Base-by-base conservation (phyloP, 208 protist species). In the Leishmania lainsoni region DNA sequence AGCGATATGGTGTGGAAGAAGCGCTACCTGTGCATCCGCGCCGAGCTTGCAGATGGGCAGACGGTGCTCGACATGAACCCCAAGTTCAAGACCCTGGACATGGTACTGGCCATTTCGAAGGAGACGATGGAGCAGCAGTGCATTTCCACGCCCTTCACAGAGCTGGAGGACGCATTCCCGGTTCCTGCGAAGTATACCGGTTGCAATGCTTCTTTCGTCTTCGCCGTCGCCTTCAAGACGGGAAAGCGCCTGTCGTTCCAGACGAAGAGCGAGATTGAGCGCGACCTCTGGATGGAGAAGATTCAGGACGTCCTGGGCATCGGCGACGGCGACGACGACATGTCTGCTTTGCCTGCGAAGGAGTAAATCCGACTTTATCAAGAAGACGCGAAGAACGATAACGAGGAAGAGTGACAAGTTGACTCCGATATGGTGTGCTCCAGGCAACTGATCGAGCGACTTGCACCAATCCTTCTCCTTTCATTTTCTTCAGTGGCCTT, bases 261-360 rank as follows among this genome's bases (percentile, higher is more conserved):
- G 76, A 90, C 90, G 0, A 88, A 89, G 73, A 90, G 86, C 65
- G 86, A 92, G 68, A 80, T 84, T 39, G 90, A 95, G 76, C 88
- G 92, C 42, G 88, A 91, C 79, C 78, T 80, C 48, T 96, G 92
- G 92, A 96, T 96, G 90, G 83, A 86, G 58, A 96, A 96, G 77
- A 96, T 96, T 68, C 92, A 96, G 75, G 90, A 96, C 22, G 92
- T 91, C 1, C 84, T 96, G 29, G 92, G 92, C 17, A 93, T 96
- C 74, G 90, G 85, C n/a, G 89, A 94, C 74, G 88, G 87, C 65
- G 87, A 94, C 49, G 86, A 89, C 35, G 70, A 80, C 79, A 70
- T 73, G 65, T 81, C 72, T n/a, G 22, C 48, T 75, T 42, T 84
- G 32, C 73, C 69, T 14, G 54, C 72, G 2, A 81, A 81, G 81